Evolutionary conservation across 352 stramenopile species (phyloP), one percentile per base, ranked within the genome.

Genomic region (Ophiocytium majus): DNA sequence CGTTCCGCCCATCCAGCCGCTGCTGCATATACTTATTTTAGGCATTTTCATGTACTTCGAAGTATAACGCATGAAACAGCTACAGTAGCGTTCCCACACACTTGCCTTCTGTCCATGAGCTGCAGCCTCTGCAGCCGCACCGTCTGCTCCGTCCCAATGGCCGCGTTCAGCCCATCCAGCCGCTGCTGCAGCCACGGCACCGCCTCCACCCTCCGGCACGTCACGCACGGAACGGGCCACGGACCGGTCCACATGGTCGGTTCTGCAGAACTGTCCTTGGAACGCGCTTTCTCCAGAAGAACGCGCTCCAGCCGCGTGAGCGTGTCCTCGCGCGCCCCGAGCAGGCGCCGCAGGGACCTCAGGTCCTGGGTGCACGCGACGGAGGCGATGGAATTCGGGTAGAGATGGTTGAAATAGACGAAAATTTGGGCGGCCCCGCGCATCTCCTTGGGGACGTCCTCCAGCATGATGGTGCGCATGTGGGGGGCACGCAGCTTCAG

Each of bases 401-500:
- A 90, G 9, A 90, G 82, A 63, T 90, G 75, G 43, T 88, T 64
- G 50, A 90, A 90, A 64, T 90, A 90, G 33, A 64, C 63, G 37
- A 81, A 49, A 9, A 90, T 71, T 17, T 83, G 81, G 34, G 83
- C 79, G 76, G 85, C 83, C 49, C 76, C 85, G 17, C 88, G 43
- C 14, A 83, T 79, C 50, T 90, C 78, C 23, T 28, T 14, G 37
- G 88, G 88, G 9, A 90, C 81, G 74, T 89, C 82, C 49, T 88
- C 88, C 37, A 90, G 50, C 82, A 87, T 78, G 37, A 90, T 83
- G 5, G 86, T 86, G 36, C 89, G 84, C 57, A 88, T 86, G 85
- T 86, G 85, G 17, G 85, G 71, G 31, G 81, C 82, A 0, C 85
- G 71, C 81, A 83, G 81, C 85, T 86, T 79, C 0, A 88, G 80